A percentile compares a stretch with the other conserved stretches of the same genome.
Evolutionary conservation across 805 yeast species (phyloP).

Genomic region (Barnettozyma botsteinii): DNA sequence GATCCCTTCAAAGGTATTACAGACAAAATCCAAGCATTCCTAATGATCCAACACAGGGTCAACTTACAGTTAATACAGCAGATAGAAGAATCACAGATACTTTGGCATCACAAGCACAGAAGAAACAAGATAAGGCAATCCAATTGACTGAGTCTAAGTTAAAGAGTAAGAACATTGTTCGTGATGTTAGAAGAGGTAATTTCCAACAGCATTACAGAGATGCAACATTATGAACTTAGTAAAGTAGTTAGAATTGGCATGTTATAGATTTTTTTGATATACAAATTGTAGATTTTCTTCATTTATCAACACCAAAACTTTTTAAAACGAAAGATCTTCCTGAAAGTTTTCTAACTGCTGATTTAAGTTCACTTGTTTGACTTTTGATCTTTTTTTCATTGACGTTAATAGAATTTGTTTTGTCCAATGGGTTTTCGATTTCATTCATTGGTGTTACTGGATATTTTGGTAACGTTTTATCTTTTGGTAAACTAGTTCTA

Average conservation of each 20-base stretch:
- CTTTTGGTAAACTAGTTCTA: conserved; percentile 9
- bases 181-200: conserved; percentile 67
- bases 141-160: conserved; percentile 39
- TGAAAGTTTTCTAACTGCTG: conserved; percentile 26
- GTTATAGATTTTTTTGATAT: no score
- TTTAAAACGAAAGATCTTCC: conserved; percentile 28
- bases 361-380: conserved; percentile 13
- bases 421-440: conserved; percentile 14
- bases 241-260: no score
- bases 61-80: conserved; percentile 68
- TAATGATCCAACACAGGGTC: conserved; percentile 49
- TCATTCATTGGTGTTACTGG: conserved; percentile 17
- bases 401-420: conserved; percentile 1
- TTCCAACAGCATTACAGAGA: conserved; percentile 84
- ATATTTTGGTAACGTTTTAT: conserved; percentile 21
- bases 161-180: conserved; percentile 33
- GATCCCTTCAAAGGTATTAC: conserved; percentile 65
- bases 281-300: background rate
- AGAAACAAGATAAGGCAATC: conserved; percentile 43
- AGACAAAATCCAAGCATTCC: conserved; percentile 55
- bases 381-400: conserved; percentile 1
- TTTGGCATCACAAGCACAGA: conserved; percentile 56
- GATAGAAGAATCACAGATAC: conserved; percentile 57
- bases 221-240: conserved; percentile 43
- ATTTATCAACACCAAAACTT: conserved; percentile 22